Evolutionary conservation across 306 rosid genomes (phyloP), one percentile per base, ranked within the genome.

Genomic region (Medicago ruthenica): DNA sequence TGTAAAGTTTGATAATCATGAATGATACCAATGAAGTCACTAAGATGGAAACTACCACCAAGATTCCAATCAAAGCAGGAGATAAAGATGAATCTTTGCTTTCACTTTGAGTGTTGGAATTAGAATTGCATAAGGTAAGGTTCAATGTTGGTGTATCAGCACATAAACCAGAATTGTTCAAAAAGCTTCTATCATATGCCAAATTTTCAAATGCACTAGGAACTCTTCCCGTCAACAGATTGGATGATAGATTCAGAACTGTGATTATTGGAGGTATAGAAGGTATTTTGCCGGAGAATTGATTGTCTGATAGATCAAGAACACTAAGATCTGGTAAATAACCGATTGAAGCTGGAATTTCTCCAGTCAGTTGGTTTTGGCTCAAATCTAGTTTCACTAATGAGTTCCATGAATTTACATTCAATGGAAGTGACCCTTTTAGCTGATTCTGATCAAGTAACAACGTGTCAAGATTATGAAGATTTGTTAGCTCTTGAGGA

Each of bases 81-180:
- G 85, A 79, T 17, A 37, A 62, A 8, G 92, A 72, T 9, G 90
- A 82, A 54, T 77, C 45, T 34, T 83, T 90, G 75, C 81, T 79
- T 21, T 82, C 17, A 6, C 47, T 71, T 65, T 15, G 73, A 37
- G 65, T 11, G 18, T 62, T 40, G 20, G 76, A 73, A 74, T 79
- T 40, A 31, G 76, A 70, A 73, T 79, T 61, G 83, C 96, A 92
- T 39, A 22, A 50, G 14, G 58, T 58, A 67, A 90, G 55, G 55
- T 80, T 85, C 61, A 82, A 20, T 57, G 22, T 10, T 5, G 67
- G 37, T 6, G n/a, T 83, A 47, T 79, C 86, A 1, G 87, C 55
- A 66, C 96, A 92, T 1, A 95, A 96, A 41, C 86, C 88, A 24
- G 85, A 75, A 76, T 95, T 90, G 83, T 89, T 57, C 86, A 88